Conservation (phyloP, 2,329 filamentous ascomycete genomes). For the Ceratocystis ficicola region DNA sequence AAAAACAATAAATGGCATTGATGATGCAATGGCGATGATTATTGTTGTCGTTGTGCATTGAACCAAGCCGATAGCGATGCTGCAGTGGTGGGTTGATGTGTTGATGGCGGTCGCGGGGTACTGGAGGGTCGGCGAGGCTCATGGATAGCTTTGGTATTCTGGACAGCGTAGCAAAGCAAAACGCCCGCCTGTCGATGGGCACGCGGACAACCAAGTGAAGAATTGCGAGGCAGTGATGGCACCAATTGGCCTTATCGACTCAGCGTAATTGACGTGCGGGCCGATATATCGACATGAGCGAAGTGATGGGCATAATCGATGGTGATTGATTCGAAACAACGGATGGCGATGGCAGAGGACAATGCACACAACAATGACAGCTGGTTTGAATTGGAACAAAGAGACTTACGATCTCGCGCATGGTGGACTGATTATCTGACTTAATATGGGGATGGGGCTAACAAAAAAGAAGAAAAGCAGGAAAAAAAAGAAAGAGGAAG, state of each 20-base stretch:
- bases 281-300: too few species aligned
- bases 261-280: neutral
- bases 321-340: conserved; percentile 17
- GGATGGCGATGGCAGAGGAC: conserved; percentile 14
- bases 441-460: conserved; percentile 25
- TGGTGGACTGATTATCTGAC: conserved; percentile 34
- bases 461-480: conserved; percentile 23
- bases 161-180: neutral
- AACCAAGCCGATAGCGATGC: conserved; percentile 15
- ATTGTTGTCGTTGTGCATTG: conserved; percentile 6
- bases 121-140: conserved; percentile 1
- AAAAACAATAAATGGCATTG: conserved; percentile 5
- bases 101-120: conserved; percentile 29
- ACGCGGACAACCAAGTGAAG: neutral
- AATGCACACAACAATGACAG: neutral
- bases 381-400: conserved; percentile 10
- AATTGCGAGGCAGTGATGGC: neutral
- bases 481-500: conserved; percentile 14
- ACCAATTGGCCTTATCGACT: conserved; percentile 19
- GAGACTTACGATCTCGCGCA: conserved; percentile 57
- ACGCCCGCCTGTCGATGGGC: neutral
- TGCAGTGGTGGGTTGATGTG: conserved; percentile 27
- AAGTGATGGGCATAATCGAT: neutral
- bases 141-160: conserved; percentile 10
- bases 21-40: neutral